Conservation (phyloP, 306 rosid genomes). For the Rosa lucieae region DNA sequence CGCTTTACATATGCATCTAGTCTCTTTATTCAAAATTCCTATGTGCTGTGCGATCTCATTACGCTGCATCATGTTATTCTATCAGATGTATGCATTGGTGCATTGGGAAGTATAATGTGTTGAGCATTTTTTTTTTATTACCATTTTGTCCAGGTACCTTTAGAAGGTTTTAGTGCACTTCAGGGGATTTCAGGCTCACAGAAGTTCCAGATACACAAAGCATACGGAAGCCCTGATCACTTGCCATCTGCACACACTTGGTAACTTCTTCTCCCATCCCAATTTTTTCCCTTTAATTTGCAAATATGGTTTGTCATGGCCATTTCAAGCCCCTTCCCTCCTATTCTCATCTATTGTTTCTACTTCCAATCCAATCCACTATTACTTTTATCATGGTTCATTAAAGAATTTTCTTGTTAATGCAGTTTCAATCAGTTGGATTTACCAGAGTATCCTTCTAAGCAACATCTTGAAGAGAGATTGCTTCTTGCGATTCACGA, state of each 20-base stretch:
- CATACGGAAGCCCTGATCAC: constrained; percentile 94
- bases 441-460: constrained; percentile 95
- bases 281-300: background rate
- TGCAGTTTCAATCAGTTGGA: constrained; percentile 98
- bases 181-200: constrained; percentile 99
- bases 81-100: background rate
- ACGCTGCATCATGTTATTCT: background rate
- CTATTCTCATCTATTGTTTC: background rate
- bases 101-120: background rate
- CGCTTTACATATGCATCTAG: background rate
- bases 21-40: background rate
- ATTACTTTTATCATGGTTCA: background rate
- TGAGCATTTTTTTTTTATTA: constrained; percentile 10
- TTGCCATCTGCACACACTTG: constrained; percentile 99
- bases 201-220: constrained; percentile 98
- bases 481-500: constrained; percentile 92
- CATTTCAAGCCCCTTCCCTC: background rate
- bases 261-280: constrained; percentile 33
- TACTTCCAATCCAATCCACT: background rate
- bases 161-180: constrained; percentile 98
- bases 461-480: constrained; percentile 85
- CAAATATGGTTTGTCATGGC: background rate
- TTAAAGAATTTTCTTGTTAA: background rate
- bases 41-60: background rate
- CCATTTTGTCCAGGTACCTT: constrained; percentile 76